Percentiles rank a stretch among this genome's conserved stretches.
These are phyloP conservation scores for Pyricularia grisea DNA, from an alignment of 2,329 filamentous ascomycete species.

Conservation along the genomic window DNA sequence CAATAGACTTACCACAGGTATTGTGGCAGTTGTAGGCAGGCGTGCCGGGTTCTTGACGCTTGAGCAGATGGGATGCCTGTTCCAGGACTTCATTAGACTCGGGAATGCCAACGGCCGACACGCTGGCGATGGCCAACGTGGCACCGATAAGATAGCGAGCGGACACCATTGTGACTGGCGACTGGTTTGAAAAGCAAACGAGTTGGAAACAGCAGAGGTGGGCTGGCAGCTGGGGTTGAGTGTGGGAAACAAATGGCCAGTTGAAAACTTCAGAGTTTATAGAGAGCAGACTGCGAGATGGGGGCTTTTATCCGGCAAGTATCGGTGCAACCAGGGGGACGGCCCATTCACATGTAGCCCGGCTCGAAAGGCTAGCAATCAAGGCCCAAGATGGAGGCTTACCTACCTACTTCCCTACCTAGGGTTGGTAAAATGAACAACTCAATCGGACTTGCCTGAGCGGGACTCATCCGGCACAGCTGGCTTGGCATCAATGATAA, in stretches of 20 bases:
- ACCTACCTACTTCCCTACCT: background rate
- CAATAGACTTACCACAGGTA: conserved; percentile 26
- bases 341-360: background rate
- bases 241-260: background rate
- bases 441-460: background rate
- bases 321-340: background rate
- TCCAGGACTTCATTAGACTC: background rate
- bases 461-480: background rate
- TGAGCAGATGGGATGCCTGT: conserved; percentile 6
- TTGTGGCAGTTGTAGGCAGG: conserved; percentile 32
- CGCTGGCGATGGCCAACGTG: conserved; percentile 6
- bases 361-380: background rate
- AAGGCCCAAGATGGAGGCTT: background rate
- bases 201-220: background rate
- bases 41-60: conserved; percentile 26
- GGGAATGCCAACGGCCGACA: conserved; percentile 6
- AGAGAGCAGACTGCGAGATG: background rate
- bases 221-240: background rate
- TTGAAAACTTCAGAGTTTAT: background rate
- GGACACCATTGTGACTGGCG: conserved; percentile 10
- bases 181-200: background rate
- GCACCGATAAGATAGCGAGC: conserved; percentile 6
- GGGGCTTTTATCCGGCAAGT: background rate
- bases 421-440: background rate
- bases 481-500: background rate